phyloP scores from a whole-genome alignment of 768 basidiomycete species.

The Tulasnella sp. region DNA sequence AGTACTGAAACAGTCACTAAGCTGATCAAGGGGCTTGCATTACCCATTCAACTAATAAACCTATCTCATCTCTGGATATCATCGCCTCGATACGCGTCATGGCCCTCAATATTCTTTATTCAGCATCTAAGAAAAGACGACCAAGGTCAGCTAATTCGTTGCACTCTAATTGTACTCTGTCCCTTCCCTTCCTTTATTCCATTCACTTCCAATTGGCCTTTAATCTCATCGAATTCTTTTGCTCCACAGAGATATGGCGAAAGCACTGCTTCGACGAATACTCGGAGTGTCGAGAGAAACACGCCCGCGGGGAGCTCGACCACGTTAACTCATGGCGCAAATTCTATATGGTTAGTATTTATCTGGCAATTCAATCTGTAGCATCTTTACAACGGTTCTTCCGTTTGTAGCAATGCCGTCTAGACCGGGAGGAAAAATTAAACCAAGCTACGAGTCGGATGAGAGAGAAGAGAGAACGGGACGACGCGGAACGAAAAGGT shows the following conservation, averaged over 20 bases:
- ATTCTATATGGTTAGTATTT: slow-evolving; percentile 46
- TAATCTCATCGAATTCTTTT: slow-evolving; percentile 27
- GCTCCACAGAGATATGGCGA: slow-evolving; percentile 19
- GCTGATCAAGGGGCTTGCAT: no score
- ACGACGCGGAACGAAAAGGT: slow-evolving; percentile 62
- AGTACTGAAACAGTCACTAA: slow-evolving; percentile 26
- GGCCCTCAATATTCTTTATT: neutral
- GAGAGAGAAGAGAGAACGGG: slow-evolving; percentile 52
- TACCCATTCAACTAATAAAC: no score
- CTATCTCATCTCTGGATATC: no score
- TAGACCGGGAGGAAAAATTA: slow-evolving; percentile 47
- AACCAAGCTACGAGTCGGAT: slow-evolving; percentile 50
- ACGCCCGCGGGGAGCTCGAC: slow-evolving; percentile 29
- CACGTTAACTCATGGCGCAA: slow-evolving; percentile 55
- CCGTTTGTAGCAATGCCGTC: slow-evolving; percentile 33
- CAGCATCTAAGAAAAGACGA: slow-evolving; percentile 11
- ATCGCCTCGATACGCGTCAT: neutral
- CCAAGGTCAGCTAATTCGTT: slow-evolving; percentile 15
- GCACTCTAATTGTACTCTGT: neutral
- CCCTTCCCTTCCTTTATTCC: no score
- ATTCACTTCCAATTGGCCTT: no score
- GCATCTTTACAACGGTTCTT: neutral
- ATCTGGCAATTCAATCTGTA: neutral
- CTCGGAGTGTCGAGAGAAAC: slow-evolving; percentile 40
- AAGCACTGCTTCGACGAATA: slow-evolving; percentile 48